Evolutionary conservation across 495 filamentous ascomycete species (phyloP).

Genomic region (Letharia columbiana): DNA sequence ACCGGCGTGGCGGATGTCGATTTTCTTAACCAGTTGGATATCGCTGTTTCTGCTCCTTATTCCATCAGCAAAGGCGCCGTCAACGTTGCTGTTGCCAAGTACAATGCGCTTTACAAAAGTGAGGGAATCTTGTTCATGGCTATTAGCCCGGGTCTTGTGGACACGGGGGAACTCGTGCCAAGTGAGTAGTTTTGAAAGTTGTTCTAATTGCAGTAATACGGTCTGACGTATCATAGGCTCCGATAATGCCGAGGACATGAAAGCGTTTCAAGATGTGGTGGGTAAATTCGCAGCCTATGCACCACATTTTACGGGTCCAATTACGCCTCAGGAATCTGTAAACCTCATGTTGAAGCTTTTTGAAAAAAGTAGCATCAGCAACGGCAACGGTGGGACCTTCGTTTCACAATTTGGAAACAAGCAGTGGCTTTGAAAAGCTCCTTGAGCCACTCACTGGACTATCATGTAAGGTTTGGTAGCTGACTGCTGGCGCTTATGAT

Average conservation of each 20-base stretch:
- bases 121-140: slow-evolving; percentile 45
- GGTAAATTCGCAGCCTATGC: slow-evolving; percentile 36
- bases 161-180: slow-evolving; percentile 26
- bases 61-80: slow-evolving; percentile 37
- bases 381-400: slow-evolving; percentile 43
- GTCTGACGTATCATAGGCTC: slow-evolving; percentile 13
- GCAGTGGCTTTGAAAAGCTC: slow-evolving; percentile 31
- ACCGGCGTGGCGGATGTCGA: slow-evolving; percentile 42
- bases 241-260: slow-evolving; percentile 35
- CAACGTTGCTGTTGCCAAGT: slow-evolving; percentile 41
- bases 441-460: not conserved
- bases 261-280: slow-evolving; percentile 26
- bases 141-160: slow-evolving; percentile 42
- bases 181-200: not conserved
- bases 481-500: not conserved
- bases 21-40: slow-evolving; percentile 29
- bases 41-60: slow-evolving; percentile 30
- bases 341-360: slow-evolving; percentile 31
- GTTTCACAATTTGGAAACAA: slow-evolving; percentile 49
- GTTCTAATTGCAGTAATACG: slow-evolving; percentile 16
- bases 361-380: slow-evolving; percentile 40
- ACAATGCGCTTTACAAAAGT: slow-evolving; percentile 42
- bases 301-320: slow-evolving; percentile 43
- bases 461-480: not conserved
- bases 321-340: slow-evolving; percentile 38